phyloP scores from a whole-genome alignment of 1,139 yeast species.

The Debaryomyces singareniensis region DNA sequence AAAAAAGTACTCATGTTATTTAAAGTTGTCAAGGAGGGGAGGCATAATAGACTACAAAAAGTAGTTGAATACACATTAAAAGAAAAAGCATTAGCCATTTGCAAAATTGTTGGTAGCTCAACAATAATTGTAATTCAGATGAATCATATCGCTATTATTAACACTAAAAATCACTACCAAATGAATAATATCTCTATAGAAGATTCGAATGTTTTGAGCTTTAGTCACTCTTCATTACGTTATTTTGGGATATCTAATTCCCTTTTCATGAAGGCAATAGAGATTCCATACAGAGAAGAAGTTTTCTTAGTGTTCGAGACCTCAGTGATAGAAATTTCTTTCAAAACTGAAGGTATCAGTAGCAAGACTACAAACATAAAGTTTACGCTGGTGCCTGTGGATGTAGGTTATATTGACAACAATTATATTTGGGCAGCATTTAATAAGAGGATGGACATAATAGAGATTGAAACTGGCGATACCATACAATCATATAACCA shows the following conservation, averaged over 20 bases:
- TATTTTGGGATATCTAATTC: conserved; percentile 25
- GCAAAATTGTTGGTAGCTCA: background rate
- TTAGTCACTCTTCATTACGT: conserved; percentile 16
- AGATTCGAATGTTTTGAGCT: background rate
- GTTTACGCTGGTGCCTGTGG: conserved; percentile 23
- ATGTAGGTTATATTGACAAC: conserved; percentile 35
- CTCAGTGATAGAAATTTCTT: too few relatives aligned
- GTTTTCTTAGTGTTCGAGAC: too few relatives aligned
- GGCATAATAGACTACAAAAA: too few relatives aligned
- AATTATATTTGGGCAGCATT: conserved; percentile 37
- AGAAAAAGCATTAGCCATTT: background rate
- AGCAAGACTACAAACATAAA: conserved; percentile 20
- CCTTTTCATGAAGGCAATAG: too few relatives aligned
- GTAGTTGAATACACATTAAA: too few relatives aligned
- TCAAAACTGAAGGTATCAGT: too few relatives aligned
- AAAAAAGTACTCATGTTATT: too few relatives aligned
- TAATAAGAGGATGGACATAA: conserved; percentile 36
- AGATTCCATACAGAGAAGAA: too few relatives aligned
- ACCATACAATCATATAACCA: conserved; percentile 36
- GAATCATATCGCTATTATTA: too few relatives aligned
- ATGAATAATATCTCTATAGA: background rate
- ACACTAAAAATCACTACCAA: too few relatives aligned
- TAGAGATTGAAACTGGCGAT: conserved; percentile 39
- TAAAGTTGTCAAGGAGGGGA: too few relatives aligned
- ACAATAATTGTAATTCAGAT: too few relatives aligned